Base-by-base conservation (phyloP, 306 rosid genomes). In the Corylus heterophylla region DNA sequence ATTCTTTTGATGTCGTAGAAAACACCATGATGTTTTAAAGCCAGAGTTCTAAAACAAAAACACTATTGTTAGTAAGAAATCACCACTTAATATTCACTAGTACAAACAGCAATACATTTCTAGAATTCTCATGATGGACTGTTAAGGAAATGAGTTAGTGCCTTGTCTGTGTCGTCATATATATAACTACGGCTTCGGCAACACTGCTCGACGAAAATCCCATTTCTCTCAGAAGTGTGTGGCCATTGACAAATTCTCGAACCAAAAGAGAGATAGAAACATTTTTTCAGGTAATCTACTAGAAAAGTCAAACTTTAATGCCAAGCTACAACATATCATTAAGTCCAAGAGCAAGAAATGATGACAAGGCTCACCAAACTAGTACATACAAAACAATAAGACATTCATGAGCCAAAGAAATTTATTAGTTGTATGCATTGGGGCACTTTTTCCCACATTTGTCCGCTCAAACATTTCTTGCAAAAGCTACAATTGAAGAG, bases 161-260 rank as follows among this genome's bases (percentile, higher is more conserved):
- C 98, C 88, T 86, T 93, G 76, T 93, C 98, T 16, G 92, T 90
- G 83, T 91, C 89, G 25, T 96, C 91, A 64, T 93, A 71, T 91
- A 69, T 93, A 87, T 87, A 50, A 89, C 49, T 77, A 96, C 82
- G 5, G 94, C 94, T 78, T 96, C 96, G 2, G 89, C 89, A 42
- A 96, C 91, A 58, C 81, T 86, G 72, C 59, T 84, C 5, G 97
- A 72, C 17, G 96, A 77, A 88, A 96, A 96, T 42, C 99, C 99
- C 99, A 96, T 93, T 80, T 96, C 99, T 45, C 89, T 88, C 58
- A 96, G 77, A 56, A 82, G 81, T 20, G 86, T 85, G 87, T 90
- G 93, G 22, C 93, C 93, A 18, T 87, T 84, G 64, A 83, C 97
- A 77, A 91, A 96, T 79, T 87, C 97, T 67, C 77, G 91, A 88